Base-by-base conservation (phyloP, 768 basidiomycete genomes). In the Lenzites betulinus region DNA sequence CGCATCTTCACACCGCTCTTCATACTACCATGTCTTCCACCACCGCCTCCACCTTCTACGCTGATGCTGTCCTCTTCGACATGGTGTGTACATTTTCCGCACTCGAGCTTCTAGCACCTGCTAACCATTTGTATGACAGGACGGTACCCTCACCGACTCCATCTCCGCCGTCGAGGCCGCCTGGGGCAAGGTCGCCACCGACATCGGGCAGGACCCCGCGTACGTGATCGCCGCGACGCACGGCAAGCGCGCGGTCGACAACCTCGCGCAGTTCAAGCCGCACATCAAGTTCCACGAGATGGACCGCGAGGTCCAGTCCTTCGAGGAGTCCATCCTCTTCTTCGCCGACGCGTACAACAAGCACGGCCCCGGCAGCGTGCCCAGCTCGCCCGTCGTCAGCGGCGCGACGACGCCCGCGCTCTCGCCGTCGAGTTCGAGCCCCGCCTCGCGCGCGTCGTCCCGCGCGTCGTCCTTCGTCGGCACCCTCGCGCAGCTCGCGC, bases 171-270 rank as follows among this genome's bases (percentile, higher is more conserved):
- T 89, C 61, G 87, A 90, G 70, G 86, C 86, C 3, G 89, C 89
- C 3, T 90, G 89, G 89, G 82, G 83, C 30, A 83, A 83, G 67
- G 87, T 90, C 44, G 88, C 89, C 1, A 75, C 75, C 51, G 87
- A 89, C 69, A 81, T 90, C 51, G 86, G 86, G 54, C 81, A 83
- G 72, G 86, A 88, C 71, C 85, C 86, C 7, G 77, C 79, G 58
- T 78, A 83, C 57, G 86, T 89, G 63, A 88, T 90, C 67, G 85
- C 83, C 11, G 85, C 86, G 39, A 90, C 88, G n/a, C 89, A 91
- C 71, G 89, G 89, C 67, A 86, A 88, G 69, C 85, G 89, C 61
- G 89, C 88, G 12, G 78, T 88, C 68, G 89, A 90, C 76, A 91
- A 90, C 74, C 82, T 90, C 64, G 71, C 79, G 4, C 76, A 79